phyloP scores from a whole-genome alignment of 2,329 filamentous ascomycete species.

The Ceratocystis lukuohia region DNA sequence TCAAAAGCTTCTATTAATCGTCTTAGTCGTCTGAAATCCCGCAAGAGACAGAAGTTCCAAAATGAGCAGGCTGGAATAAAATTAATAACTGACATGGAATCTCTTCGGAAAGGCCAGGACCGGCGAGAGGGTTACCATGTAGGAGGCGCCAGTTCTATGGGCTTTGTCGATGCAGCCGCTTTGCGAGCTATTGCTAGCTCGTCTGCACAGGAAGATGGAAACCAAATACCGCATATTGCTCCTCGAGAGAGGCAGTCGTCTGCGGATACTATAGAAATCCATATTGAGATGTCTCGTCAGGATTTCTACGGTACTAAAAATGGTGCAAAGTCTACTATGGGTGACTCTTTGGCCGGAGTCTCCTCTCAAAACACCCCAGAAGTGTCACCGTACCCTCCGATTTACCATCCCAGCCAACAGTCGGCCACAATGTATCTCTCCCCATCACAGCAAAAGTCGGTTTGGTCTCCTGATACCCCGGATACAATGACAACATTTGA shows the following conservation, averaged over 20 bases:
- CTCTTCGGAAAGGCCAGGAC: constrained; percentile 28
- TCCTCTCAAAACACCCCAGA: constrained; percentile 2
- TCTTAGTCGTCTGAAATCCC: constrained; percentile 40
- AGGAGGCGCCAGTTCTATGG: constrained; percentile 26
- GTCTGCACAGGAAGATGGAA: constrained; percentile 31
- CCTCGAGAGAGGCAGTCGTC: constrained; percentile 33
- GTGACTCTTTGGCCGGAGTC: constrained; percentile 30
- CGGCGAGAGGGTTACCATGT: constrained; percentile 16
- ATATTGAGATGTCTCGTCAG: constrained; percentile 47
- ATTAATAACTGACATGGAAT: constrained; percentile 55
- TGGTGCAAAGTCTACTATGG: constrained; percentile 35
- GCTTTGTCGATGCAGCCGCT: constrained; percentile 46
- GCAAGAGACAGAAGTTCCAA: constrained; percentile 46
- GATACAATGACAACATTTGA: constrained; percentile 33
- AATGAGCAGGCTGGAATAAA: constrained; percentile 51
- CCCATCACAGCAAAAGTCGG: constrained; percentile 13
- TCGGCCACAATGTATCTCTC: constrained; percentile 3
- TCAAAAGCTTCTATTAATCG: constrained; percentile 31
- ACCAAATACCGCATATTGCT: constrained; percentile 35
- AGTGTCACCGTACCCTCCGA: constrained; percentile 18
- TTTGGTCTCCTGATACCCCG: constrained; percentile 49
- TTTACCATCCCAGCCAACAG: constrained; percentile 6
- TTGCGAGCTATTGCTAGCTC: constrained; percentile 46
- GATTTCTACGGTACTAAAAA: constrained; percentile 21
- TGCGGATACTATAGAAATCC: constrained; percentile 59